Percentiles rank a stretch among this genome's conserved stretches.
phyloP scores from a whole-genome alignment of 441 rosid species.

The Croton laevigatus region DNA sequence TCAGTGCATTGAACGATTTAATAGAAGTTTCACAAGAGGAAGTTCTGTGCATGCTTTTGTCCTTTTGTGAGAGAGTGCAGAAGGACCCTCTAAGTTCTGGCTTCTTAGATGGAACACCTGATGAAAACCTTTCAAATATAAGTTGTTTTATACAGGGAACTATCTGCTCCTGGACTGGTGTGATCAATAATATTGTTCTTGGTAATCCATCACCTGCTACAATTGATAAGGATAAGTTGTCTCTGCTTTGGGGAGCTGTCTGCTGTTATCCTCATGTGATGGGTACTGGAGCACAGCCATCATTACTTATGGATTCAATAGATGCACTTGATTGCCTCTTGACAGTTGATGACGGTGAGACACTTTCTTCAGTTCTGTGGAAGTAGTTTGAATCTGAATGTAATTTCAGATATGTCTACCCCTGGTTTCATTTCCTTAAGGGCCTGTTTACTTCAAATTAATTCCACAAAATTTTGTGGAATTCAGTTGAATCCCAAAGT shows the following conservation, averaged over 20 bases:
- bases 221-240: slow-evolving; percentile 43
- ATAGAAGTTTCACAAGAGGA: slow-evolving; percentile 62
- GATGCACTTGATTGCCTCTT: slow-evolving; percentile 52
- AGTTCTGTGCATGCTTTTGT: slow-evolving; percentile 53
- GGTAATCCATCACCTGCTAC: slow-evolving; percentile 31
- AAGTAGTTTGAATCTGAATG: slow-evolving; percentile 1
- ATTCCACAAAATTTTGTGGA: too few species aligned
- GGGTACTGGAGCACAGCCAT: slow-evolving; percentile 34
- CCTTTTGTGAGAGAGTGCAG: slow-evolving; percentile 59
- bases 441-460: too few species aligned
- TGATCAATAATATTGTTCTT: slow-evolving; percentile 33
- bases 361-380: not conserved
- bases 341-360: slow-evolving; percentile 47
- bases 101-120: slow-evolving; percentile 40
- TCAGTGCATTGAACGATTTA: slow-evolving; percentile 69
- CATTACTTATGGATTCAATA: slow-evolving; percentile 48
- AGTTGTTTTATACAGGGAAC: slow-evolving; percentile 39
- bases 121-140: slow-evolving; percentile 39
- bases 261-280: slow-evolving; percentile 58
- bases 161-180: slow-evolving; percentile 32
- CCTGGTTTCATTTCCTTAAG: slow-evolving; percentile 13
- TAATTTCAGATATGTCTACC: not conserved
- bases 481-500: too few species aligned
- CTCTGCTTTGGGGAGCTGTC: slow-evolving; percentile 65
- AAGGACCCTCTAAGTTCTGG: slow-evolving; percentile 29